phyloP scores from a whole-genome alignment of 2,329 filamentous ascomycete species.

The Bipolaris gigantea region DNA sequence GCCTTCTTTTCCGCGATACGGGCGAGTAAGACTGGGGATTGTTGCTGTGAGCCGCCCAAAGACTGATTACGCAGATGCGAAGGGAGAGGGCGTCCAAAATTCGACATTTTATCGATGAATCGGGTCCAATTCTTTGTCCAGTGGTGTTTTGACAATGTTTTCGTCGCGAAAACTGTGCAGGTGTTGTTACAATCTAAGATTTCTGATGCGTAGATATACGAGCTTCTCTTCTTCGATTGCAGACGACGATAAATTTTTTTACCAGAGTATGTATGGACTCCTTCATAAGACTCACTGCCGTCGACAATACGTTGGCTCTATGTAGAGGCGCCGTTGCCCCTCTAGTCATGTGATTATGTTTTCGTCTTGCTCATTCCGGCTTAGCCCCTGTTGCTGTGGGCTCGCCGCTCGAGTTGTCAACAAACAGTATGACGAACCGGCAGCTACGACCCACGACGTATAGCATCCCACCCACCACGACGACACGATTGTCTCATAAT shows the following conservation, averaged over 20 bases:
- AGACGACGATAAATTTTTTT: too few species aligned
- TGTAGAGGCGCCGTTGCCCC: slow-evolving; percentile 26
- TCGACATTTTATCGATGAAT: slow-evolving; percentile 39
- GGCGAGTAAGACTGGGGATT: slow-evolving; percentile 70
- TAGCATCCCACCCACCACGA: slow-evolving; percentile 9
- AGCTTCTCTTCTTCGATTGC: neutral
- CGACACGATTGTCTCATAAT: slow-evolving; percentile 6
- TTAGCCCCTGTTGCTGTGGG: slow-evolving; percentile 27
- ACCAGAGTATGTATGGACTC: neutral
- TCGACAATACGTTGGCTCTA: neutral
- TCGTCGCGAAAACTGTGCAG: neutral
- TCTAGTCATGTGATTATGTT: slow-evolving; percentile 26
- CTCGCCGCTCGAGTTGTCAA: slow-evolving; percentile 27
- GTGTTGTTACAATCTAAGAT: neutral
- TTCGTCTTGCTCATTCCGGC: slow-evolving; percentile 3
- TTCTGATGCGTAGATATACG: neutral
- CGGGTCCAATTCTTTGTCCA: neutral
- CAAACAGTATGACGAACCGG: slow-evolving; percentile 20
- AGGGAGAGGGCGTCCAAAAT: slow-evolving; percentile 53
- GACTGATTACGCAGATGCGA: slow-evolving; percentile 64
- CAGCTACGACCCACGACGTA: slow-evolving; percentile 4
- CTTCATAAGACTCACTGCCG: neutral
- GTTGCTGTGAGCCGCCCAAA: slow-evolving; percentile 50
- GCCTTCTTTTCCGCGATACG: slow-evolving; percentile 85
- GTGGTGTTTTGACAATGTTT: neutral